Conservation (phyloP, 225 moss, liverwort and hornwort genomes). For the Marchantia polymorpha region DNA sequence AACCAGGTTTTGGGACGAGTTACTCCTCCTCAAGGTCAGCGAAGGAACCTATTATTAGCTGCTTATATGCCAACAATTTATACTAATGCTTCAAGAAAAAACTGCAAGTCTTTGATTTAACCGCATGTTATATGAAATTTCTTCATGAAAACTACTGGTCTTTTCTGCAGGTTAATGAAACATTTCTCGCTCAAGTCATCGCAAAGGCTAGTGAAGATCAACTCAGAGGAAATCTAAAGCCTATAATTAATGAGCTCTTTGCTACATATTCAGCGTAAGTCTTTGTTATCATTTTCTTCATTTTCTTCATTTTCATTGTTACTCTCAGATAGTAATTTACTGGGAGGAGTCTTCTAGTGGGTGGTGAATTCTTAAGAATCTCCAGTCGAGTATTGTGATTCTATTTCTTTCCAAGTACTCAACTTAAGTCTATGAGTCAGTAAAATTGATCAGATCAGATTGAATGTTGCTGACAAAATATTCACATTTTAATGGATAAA, state of each 20-base stretch:
- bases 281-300: background rate
- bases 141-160: background rate
- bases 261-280: slow-evolving; percentile 52
- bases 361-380: background rate
- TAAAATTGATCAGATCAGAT: background rate
- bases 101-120: background rate
- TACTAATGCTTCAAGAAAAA: background rate
- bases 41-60: background rate
- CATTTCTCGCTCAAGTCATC: slow-evolving; percentile 71
- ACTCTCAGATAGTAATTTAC: background rate
- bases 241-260: slow-evolving; percentile 78
- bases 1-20: slow-evolving; percentile 85
- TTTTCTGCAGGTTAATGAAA: slow-evolving; percentile 70
- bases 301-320: background rate
- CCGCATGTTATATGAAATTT: slow-evolving; percentile 3
- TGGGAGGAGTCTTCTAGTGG: background rate
- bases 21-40: slow-evolving; percentile 76
- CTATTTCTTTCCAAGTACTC: background rate
- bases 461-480: background rate
- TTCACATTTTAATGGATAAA: background rate
- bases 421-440: background rate
- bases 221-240: slow-evolving; percentile 67
- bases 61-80: background rate
- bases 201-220: slow-evolving; percentile 81
- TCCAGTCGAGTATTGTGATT: background rate